phyloP scores from a whole-genome alignment of 306 rosid species.

The Canavalia gladiata region DNA sequence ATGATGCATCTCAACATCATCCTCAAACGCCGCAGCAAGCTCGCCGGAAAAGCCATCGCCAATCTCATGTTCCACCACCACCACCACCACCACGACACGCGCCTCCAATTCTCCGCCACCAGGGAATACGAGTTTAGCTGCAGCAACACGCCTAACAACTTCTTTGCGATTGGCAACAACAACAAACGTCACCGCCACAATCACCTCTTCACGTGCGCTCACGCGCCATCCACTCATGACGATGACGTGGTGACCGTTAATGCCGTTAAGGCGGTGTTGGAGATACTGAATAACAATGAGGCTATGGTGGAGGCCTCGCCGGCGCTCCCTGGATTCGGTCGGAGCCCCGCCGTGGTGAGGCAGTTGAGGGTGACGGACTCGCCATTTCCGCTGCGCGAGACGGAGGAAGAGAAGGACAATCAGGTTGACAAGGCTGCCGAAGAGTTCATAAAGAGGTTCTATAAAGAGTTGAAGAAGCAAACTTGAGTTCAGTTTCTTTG shows the following conservation, averaged over 20 bases:
- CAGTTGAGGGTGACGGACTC: conserved; percentile 95
- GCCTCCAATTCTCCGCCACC: conserved; percentile 44
- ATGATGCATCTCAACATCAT: conserved; percentile 72
- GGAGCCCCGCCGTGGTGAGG: conserved; percentile 68
- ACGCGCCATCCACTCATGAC: conserved; percentile 65
- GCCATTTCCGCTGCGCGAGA: conserved; percentile 73
- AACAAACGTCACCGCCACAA: conserved; percentile 60
- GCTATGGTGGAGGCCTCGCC: conserved; percentile 60
- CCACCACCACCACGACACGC: conserved; percentile 34
- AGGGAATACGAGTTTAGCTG: conserved; percentile 96
- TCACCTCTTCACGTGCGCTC: conserved; percentile 64
- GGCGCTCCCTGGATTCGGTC: conserved; percentile 60
- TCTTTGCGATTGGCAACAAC: conserved; percentile 42
- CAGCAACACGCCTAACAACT: conserved; percentile 73
- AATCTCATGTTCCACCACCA: conserved; percentile 73
- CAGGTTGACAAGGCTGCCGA: conserved; percentile 87
- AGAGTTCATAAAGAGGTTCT: conserved; percentile 82
- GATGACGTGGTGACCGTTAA: conserved; percentile 59
- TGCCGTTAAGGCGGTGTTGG: conserved; percentile 60
- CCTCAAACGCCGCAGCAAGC: conserved; percentile 85
- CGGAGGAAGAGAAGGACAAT: conserved; percentile 54
- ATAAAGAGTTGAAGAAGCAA: conserved; percentile 67
- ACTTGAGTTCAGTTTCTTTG: conserved; percentile 1
- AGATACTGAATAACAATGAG: conserved; percentile 53
- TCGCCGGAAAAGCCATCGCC: conserved; percentile 82